phyloP scores from a whole-genome alignment of 768 basidiomycete species.

The Kondoa subrosea region DNA sequence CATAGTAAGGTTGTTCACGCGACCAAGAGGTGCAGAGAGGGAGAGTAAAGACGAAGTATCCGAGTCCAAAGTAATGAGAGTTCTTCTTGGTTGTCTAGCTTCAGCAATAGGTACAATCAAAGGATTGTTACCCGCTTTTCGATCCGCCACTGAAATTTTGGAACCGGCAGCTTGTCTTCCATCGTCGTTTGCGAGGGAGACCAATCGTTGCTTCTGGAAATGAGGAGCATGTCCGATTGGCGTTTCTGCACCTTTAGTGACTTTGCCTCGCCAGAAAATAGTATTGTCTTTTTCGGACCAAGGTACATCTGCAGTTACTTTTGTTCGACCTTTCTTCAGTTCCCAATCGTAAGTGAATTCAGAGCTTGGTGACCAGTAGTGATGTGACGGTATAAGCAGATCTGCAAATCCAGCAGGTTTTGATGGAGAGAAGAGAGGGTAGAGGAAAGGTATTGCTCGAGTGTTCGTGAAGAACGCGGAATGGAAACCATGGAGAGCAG shows the following conservation, averaged over 20 bases:
- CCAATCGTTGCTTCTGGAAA: conserved; percentile 30
- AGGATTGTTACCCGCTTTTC: background rate
- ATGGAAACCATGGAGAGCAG: conserved; percentile 70
- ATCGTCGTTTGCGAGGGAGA: conserved; percentile 26
- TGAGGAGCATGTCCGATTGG: conserved; percentile 24
- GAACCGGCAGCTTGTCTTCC: conserved; percentile 2
- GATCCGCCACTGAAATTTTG: background rate
- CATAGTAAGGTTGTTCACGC: conserved; percentile 64
- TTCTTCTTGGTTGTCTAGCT: conserved; percentile 10
- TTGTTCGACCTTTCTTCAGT: conserved; percentile 21
- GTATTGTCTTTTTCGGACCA: conserved; percentile 75
- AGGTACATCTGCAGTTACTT: conserved; percentile 54
- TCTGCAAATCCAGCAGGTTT: conserved; percentile 72
- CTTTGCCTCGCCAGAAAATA: conserved; percentile 90
- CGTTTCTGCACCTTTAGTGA: conserved; percentile 49
- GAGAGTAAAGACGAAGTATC: conserved; percentile 39
- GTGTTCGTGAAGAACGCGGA: conserved; percentile 97
- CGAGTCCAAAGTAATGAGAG: conserved; percentile 26
- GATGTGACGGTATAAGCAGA: conserved; percentile 87
- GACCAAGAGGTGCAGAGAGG: conserved; percentile 44
- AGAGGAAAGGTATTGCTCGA: conserved; percentile 70
- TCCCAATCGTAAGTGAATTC: conserved; percentile 28
- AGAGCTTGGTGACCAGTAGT: conserved; percentile 47
- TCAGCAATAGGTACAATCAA: background rate
- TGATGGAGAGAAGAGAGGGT: conserved; percentile 85